Base-by-base conservation (phyloP, 495 filamentous ascomycete species). In the Aspergillus cavernicola region DNA sequence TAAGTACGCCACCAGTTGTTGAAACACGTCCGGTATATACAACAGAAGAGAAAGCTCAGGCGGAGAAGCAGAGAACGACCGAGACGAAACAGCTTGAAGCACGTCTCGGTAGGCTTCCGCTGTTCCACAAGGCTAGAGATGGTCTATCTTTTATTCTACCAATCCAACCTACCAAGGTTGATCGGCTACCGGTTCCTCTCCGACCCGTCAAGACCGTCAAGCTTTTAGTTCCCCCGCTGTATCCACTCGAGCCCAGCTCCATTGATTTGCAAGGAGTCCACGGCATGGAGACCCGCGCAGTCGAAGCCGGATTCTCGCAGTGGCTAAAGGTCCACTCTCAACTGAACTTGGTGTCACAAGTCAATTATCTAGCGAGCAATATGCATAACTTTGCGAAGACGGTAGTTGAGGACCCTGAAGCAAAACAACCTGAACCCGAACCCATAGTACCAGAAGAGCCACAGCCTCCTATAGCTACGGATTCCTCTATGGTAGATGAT, bases 301-400 rank as follows among this genome's bases (percentile, higher is more conserved):
- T 90, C 12, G 83, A 92, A 62, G 69, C 71, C 49, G 77, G 83
- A 3, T 96, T 96, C 56, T 65, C 72, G 11, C 59, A 78, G 43
- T 86, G 79, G 68, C 67, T 83, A 8, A 62, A 60, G 22, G 71
- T 84, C 22, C 78, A 81, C 60, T 72, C 71, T 28, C 74, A 86
- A 40, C 69, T 84, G 68, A 83, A 80, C 9, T 58, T 96, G 57
- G 85, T 87, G 65, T 86, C 80, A 32, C 85, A 88, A 45, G 60
- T 95, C 57, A 95, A 95, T 61, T 88, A 86, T 51, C 67, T 96
- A 37, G 76, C 82, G 1, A 84, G 86, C 64, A 89, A 91, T 56
- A 79, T 95, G 61, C 82, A 87, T 57, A 64, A 71, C 0, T 73
- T 95, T 63, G 86, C 84, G 5, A 85, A 81, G 57, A 79, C 72